Evolutionary conservation across 2,329 filamentous ascomycete species (phyloP).

Genomic region (Plectosphaerella sp.): DNA sequence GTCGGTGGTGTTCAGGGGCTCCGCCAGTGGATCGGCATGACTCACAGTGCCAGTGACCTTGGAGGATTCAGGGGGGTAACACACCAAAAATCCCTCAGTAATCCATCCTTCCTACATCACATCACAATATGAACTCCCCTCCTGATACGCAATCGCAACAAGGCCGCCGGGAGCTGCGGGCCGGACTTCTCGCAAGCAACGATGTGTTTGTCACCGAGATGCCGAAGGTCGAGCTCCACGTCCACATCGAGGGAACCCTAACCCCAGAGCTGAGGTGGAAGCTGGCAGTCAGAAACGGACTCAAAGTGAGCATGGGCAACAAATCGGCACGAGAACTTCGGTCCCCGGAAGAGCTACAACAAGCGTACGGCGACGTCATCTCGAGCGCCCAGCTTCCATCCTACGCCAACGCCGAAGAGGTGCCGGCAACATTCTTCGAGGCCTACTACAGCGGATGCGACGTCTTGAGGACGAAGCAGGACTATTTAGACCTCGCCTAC

Average conservation of each 20-base stretch:
- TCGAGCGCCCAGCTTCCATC: constrained; percentile 25
- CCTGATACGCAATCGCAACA: neutral
- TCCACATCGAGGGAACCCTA: constrained; percentile 74
- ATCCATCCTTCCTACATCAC: too few relatives aligned
- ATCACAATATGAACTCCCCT: neutral
- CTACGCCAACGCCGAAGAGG: neutral
- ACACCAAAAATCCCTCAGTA: too few relatives aligned
- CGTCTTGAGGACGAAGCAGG: constrained; percentile 56
- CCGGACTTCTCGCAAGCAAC: constrained; percentile 23
- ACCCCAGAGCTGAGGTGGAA: constrained; percentile 65
- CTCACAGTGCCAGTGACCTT: too few relatives aligned
- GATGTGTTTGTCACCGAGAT: constrained; percentile 59
- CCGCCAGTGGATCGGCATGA: too few relatives aligned
- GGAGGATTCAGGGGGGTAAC: too few relatives aligned
- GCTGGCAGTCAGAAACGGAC: constrained; percentile 62
- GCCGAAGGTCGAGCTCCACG: constrained; percentile 78
- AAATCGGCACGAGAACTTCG: constrained; percentile 61
- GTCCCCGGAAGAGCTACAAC: constrained; percentile 47
- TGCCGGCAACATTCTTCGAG: constrained; percentile 69
- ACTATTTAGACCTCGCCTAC: constrained; percentile 70
- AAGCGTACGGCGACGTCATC: constrained; percentile 63
- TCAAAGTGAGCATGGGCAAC: constrained; percentile 47
- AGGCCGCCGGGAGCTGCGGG: neutral
- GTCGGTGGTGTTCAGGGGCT: too few relatives aligned
- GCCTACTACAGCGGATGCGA: constrained; percentile 77